Conservation (phyloP, 2,329 filamentous ascomycete species). For the Akanthomyces uredinophilus region DNA sequence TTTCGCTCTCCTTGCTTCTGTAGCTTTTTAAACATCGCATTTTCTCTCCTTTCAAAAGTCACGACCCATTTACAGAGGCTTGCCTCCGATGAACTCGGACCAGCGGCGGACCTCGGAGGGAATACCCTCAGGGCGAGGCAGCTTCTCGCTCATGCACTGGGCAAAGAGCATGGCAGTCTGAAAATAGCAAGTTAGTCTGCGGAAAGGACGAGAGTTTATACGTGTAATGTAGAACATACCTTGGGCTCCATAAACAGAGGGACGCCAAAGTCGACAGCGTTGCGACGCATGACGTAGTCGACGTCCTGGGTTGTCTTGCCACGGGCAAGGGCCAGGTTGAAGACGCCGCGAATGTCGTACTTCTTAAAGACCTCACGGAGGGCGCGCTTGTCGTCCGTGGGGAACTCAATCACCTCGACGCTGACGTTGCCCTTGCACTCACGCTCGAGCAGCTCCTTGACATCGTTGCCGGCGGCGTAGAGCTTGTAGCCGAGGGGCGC, state of each 20-base stretch:
- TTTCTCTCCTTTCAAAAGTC: not conserved
- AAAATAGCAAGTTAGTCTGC: constrained; percentile 25
- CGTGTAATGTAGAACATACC: constrained; percentile 50
- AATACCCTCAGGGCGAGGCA: constrained; percentile 82
- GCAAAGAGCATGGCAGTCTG: constrained; percentile 95
- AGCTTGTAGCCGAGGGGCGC: constrained; percentile 91
- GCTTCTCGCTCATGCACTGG: constrained; percentile 94
- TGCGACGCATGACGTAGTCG: constrained; percentile 97
- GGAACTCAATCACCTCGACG: constrained; percentile 94
- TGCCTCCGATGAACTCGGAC: constrained; percentile 91
- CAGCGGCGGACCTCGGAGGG: constrained; percentile 87
- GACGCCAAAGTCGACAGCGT: constrained; percentile 96
- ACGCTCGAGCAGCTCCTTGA: constrained; percentile 79
- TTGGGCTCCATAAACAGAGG: constrained; percentile 98
- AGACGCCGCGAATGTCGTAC: constrained; percentile 91
- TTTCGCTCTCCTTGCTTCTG: not conserved
- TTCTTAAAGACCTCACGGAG: constrained; percentile 94
- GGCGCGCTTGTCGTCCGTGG: constrained; percentile 90
- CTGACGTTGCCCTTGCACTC: constrained; percentile 59
- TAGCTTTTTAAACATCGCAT: not conserved
- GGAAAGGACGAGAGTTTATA: not conserved
- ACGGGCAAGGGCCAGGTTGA: constrained; percentile 83
- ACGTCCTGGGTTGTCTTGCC: constrained; percentile 83
- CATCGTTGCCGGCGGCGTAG: constrained; percentile 73
- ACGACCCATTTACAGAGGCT: constrained; percentile 57